Evolutionary conservation across 306 rosid genomes (phyloP), one percentile per base, ranked within the genome.

Genomic region (Hylodesmum podocarpum): DNA sequence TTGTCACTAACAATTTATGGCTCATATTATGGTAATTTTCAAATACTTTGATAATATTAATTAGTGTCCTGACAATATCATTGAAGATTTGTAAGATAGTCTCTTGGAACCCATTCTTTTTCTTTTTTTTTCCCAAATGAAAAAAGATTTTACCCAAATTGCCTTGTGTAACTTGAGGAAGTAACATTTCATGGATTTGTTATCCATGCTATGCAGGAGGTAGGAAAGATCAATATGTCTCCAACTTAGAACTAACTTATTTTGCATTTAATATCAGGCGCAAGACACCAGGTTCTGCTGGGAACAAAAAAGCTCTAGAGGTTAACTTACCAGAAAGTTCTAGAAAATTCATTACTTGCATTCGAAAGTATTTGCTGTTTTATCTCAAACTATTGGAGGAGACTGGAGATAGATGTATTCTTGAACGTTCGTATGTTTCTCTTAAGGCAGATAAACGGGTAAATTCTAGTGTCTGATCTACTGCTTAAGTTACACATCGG

Each of bases 291-390:
- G 91, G 95, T 66, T 44, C 91, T 40, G 80, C 95, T 55, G 96
- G 97, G 59, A 87, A 78, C 80, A 92, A 85, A 75, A 94, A 84
- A 68, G 47, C 73, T 82, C 97, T 94, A 24, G 97, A 94, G 84
- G 98, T 94, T 77, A 94, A 94, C 78, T 88, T 92, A 81, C 97
- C 98, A 29, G 98, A 94, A 80, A 94, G 96, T 83, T 94, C 98
- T 57, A 88, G 98, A 71, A 94, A 94, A 75, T 94, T 94, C 84
- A 94, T 94, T 81, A 94, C 98, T 70, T 94, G 98, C 83, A 94
- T 94, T 64, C 86, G 97, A 53, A 94, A 94, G 87, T 94, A 94
- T 83, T 81, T 92, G 77, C 75, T 90, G 59, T 90, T 94, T 84
- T 94, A 94, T 82, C 90, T 94, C 90, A 88, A 90, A 80, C 88